These are phyloP conservation scores for Bullera alba DNA, from an alignment of 768 basidiomycete species.

Conservation along the genomic window DNA sequence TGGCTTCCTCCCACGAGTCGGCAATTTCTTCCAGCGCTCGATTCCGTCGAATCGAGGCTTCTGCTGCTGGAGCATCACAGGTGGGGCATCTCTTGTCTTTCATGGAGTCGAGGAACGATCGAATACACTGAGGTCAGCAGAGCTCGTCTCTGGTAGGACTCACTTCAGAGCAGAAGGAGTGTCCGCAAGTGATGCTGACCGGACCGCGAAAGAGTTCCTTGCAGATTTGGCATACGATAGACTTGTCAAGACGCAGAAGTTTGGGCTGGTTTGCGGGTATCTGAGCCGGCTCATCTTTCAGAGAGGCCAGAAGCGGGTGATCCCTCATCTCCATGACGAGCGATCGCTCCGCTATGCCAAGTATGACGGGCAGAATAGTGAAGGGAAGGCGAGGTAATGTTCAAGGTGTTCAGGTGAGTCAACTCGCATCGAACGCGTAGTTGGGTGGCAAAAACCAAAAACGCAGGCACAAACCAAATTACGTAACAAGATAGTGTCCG, in stretches of 20 bases:
- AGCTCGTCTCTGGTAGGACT: not conserved
- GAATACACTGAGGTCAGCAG: constrained; percentile 56
- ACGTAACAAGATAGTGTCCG: too few relatives aligned
- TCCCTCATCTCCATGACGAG: constrained; percentile 13
- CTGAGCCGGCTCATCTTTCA: constrained; percentile 59
- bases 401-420: too few relatives aligned
- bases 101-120: constrained; percentile 55
- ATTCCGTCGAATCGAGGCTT: constrained; percentile 62
- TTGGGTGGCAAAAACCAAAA: too few relatives aligned
- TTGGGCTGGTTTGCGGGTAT: constrained; percentile 56
- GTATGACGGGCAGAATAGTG: too few relatives aligned
- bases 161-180: constrained; percentile 61
- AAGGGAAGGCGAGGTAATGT: too few relatives aligned
- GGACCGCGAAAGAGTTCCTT: constrained; percentile 66
- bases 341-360: not conserved
- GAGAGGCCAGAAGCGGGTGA: constrained; percentile 27
- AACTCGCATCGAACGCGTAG: too few relatives aligned
- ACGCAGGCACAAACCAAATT: too few relatives aligned
- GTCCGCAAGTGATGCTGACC: constrained; percentile 66
- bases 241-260: constrained; percentile 59
- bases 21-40: constrained; percentile 64
- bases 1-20: constrained; percentile 62
- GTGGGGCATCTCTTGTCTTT: constrained; percentile 58
- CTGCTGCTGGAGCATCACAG: constrained; percentile 58
- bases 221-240: constrained; percentile 69